These are phyloP conservation scores for Trypanosoma platydactyli DNA, from an alignment of 208 protist species.

Conservation along the genomic window DNA sequence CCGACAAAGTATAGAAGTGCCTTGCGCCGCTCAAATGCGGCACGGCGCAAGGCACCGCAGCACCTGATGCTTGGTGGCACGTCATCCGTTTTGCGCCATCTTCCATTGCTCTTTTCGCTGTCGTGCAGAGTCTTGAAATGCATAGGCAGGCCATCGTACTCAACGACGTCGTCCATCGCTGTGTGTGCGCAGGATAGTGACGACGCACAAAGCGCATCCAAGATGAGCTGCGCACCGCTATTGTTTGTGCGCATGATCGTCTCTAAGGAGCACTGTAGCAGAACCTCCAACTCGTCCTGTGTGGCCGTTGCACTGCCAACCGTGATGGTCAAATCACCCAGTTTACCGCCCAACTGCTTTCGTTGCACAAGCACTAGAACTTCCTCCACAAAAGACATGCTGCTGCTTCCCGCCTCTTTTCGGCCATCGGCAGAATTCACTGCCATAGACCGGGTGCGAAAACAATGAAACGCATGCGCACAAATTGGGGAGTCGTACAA, in stretches of 20 bases:
- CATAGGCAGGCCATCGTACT: conserved; percentile 30
- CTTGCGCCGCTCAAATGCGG: conserved; percentile 34
- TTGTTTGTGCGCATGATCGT: conserved; percentile 40
- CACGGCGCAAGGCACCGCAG: background rate
- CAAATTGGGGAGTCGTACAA: conserved; percentile 37
- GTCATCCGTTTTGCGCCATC: conserved; percentile 8
- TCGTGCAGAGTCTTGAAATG: background rate
- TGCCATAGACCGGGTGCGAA: background rate
- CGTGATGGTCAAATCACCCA: conserved; percentile 56
- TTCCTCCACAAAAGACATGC: conserved; percentile 15
- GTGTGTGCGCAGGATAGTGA: background rate
- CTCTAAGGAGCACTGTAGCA: conserved; percentile 38
- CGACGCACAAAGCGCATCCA: conserved; percentile 28
- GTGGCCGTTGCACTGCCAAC: conserved; percentile 29
- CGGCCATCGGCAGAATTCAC: conserved; percentile 1
- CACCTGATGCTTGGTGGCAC: background rate
- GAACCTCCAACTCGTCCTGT: conserved; percentile 15
- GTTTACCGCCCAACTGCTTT: conserved; percentile 45
- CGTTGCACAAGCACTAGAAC: conserved; percentile 49
- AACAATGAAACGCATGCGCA: conserved; percentile 41
- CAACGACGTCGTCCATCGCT: conserved; percentile 22
- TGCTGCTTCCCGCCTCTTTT: background rate
- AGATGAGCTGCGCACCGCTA: conserved; percentile 29
- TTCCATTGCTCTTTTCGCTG: conserved; percentile 3
- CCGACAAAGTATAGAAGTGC: conserved; percentile 56